Base-by-base conservation (phyloP, 495 filamentous ascomycete genomes). In the Xylona heveae region DNA sequence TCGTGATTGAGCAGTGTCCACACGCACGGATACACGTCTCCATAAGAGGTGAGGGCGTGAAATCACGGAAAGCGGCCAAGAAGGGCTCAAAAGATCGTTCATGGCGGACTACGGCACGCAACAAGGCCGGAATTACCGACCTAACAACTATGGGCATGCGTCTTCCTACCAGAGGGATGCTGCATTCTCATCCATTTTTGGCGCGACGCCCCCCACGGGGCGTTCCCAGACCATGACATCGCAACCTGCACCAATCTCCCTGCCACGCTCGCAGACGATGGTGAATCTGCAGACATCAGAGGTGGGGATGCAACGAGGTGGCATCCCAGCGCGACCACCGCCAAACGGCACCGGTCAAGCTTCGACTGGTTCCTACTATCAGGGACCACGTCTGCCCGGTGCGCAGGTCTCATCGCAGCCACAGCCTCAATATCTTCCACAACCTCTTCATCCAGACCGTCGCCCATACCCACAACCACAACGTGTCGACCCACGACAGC, bases 131-230 rank as follows among this genome's bases (percentile, higher is more conserved):
- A 62, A 69, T 42, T 69, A 73, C 55, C 59, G 62, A 46, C 49
- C 53, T 33, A 59, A 57, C 42, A 59, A 68, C 38, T 76, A 79
- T 51, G 74, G 70, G 38, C 64, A 71, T 47, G 54, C 76, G 21
- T 68, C 74, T 30, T 66, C 68, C 47, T 62, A 66, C 44, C 79
- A 90, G 53, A 72, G 88, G 55, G 85, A 97, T 65, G 82, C 79
- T 44, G 88, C 84, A 21, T 97, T 90, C 53, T 79, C 78, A 34
- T 80, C 83, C 55, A 99, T 99, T 43, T 99, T 99, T 46, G 88
- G 88, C 39, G 70, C 71, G 45, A 68, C 78, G 30, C 80, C 78
- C 29, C 80, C 78, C 23, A 78, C 78, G 28, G 85, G 88, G 32
- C 72, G 81, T 40, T 83, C 82, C 28, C 80, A 82, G 37, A 83